These are phyloP conservation scores for Arthrocladium fulminans DNA, from an alignment of 2,329 filamentous ascomycete genomes.

Conservation along the genomic window DNA sequence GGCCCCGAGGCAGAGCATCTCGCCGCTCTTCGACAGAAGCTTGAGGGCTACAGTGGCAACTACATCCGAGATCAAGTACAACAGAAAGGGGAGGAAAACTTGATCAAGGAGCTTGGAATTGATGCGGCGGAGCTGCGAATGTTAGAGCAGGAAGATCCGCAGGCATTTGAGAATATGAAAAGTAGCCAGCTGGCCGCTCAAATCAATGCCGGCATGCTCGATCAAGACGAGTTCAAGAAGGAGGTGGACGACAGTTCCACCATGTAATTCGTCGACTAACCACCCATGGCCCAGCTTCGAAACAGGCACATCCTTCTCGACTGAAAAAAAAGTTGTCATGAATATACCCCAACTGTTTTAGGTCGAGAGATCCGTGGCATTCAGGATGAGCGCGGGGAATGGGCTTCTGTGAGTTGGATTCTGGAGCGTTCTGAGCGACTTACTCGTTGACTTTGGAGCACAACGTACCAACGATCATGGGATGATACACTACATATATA, in stretches of 20 bases:
- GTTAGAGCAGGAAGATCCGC: conserved; percentile 34
- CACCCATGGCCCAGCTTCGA: too few species aligned
- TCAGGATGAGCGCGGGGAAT: neutral
- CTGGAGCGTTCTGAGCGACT: conserved; percentile 1
- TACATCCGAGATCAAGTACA: conserved; percentile 34
- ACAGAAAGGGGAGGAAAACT: conserved; percentile 31
- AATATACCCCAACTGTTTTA: too few species aligned
- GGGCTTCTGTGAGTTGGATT: neutral
- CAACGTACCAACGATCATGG: too few species aligned
- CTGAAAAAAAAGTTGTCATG: too few species aligned
- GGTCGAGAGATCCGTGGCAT: neutral
- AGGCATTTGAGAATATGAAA: conserved; percentile 37
- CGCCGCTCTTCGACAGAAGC: conserved; percentile 34
- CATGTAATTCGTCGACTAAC: too few species aligned
- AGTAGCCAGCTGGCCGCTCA: conserved; percentile 40
- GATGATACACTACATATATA: neutral
- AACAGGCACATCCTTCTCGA: too few species aligned
- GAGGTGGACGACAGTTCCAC: too few species aligned
- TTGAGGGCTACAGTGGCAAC: conserved; percentile 36
- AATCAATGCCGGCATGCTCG: conserved; percentile 26
- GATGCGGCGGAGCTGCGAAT: conserved; percentile 39
- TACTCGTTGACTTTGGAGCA: neutral
- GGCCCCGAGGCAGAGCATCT: conserved; percentile 37
- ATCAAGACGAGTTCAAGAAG: neutral
- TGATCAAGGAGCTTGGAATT: conserved; percentile 35